Evolutionary conservation across 1,284 basidiomycete species (phyloP), one percentile per base, ranked within the genome.

Genomic region (Trichosporon sp.): DNA sequence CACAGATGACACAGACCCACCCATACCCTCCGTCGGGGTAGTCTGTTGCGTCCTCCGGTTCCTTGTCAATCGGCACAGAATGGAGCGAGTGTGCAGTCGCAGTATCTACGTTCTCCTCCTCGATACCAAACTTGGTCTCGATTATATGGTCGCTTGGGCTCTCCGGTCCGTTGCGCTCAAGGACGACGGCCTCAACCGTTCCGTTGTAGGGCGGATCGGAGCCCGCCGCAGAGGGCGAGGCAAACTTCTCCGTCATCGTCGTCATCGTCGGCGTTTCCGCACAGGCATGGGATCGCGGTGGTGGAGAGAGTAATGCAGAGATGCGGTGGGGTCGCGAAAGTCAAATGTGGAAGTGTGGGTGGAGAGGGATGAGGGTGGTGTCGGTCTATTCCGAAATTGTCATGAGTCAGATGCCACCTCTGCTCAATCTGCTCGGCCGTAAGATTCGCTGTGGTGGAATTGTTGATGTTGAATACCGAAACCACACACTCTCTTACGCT

Each of bases 21-120:
- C 84, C 84, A 71, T 85, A 85, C 14, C 84, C 84, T 11, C 84
- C 84, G 71, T 85, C 83, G 12, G 81, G 84, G 32, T 74, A 74
- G 67, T 74, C 70, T 8, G 56, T 43, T 0, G 70, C 48, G 66
- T 74, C 73, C 37, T 74, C 68, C 0, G 73, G 73, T 43, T 68
- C 66, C 37, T 68, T 66, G 38, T 71, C 70, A 26, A 70, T 46
- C 0, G 73, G 73, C 5, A 74, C 70, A 12, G 32, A 37, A 32
- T 21, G 59, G 2, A 63, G 59, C 14, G 59, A 63, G 59, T 35
- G 59, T 7, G 35, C 31, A 4, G 59, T 32, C 31, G 59, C 12
- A 10, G 10, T 12, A 12, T 40, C 38, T 4, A 63, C 59, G 5
- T 32, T 14, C 16, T 63, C 59, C 16, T 63, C 59, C 32, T 63